Evolutionary conservation across 768 basidiomycete species (phyloP).

Genomic region (Leccinum pellstonianum): DNA sequence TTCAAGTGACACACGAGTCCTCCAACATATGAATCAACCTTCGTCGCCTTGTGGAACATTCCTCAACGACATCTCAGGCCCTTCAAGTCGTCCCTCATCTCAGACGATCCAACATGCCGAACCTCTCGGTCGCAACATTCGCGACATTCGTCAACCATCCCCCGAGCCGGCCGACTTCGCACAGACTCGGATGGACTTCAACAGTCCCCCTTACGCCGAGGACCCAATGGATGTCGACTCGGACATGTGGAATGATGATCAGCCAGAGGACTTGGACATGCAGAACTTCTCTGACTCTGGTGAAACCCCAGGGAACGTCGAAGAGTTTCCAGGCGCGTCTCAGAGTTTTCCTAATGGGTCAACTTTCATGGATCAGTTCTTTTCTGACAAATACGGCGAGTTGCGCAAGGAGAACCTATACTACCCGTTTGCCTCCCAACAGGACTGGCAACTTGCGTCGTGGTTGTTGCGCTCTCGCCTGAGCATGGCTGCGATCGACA

Average conservation of each 20-base stretch:
- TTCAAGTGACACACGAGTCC: not conserved
- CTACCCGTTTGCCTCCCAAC: not conserved
- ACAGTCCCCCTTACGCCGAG: not conserved
- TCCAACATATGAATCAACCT: constrained; percentile 2
- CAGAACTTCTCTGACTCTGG: not conserved
- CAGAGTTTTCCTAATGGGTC: not conserved
- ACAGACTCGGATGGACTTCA: not conserved
- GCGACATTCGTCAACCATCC: not conserved
- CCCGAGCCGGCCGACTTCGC: not conserved
- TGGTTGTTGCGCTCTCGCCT: constrained; percentile 6
- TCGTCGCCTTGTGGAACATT: not conserved
- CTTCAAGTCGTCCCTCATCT: not conserved
- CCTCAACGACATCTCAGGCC: not conserved
- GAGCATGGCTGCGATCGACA: constrained; percentile 8
- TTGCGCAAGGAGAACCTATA: not conserved
- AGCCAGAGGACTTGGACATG: not conserved
- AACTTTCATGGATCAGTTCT: constrained; percentile 6
- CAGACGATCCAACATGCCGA: not conserved
- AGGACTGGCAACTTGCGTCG: constrained; percentile 5
- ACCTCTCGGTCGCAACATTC: not conserved
- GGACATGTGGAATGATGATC: not conserved
- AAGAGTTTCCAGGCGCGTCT: not conserved
- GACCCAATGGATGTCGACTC: not conserved
- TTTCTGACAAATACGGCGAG: not conserved
- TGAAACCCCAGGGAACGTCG: not conserved